Base-by-base conservation (phyloP, 768 basidiomycete species). In the Boletales sp. region DNA sequence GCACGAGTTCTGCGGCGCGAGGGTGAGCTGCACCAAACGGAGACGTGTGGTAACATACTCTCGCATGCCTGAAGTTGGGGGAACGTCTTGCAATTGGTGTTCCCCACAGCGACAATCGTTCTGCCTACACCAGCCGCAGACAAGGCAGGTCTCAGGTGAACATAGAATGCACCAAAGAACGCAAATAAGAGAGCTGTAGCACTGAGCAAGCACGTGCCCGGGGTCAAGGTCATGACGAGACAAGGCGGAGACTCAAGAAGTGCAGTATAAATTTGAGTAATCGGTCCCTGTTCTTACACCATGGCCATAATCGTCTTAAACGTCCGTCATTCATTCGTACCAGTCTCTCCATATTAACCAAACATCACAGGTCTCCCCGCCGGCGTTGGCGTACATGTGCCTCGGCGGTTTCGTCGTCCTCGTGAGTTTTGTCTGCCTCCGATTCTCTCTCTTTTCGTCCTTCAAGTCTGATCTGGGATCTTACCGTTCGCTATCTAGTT, bases 31-130 rank as follows among this genome's bases (percentile, higher is more conserved):
- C 14, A 24, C 15, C 2, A 19, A 9, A 19, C 17, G 31, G 18
- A 38, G n/a, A 41, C 24, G 24, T 15, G 36, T 21, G 45, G 27
- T 18, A 45, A 40, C 76, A 21, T 57, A 84, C 86, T 86, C 69
- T 87, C 85, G 55, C 86, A 87, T 19, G 83, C 86, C 51, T 80
- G 67, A 17, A 86, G 65, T n/a, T 77, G 74, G 7, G 76, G 73
- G 15, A 85, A 68, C 1, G 60, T 66, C 19, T 58, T 72, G 65
- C 86, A 87, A 31, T 74, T 51, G 1, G 61, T 56, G 57, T 80
- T 81, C 15, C 79, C 79, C 4, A 80, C 51, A 0, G 76, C 45
- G 41, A 74, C 58, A 11, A 83, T 56, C 32, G 62, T 59, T 27
- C 82, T 75, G 29, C 74, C 75, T 18, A 74, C 55, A 1, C 84